These are phyloP conservation scores for Aureobasidium sp. DNA, from an alignment of 2,329 filamentous ascomycete species.

Conservation along the genomic window DNA sequence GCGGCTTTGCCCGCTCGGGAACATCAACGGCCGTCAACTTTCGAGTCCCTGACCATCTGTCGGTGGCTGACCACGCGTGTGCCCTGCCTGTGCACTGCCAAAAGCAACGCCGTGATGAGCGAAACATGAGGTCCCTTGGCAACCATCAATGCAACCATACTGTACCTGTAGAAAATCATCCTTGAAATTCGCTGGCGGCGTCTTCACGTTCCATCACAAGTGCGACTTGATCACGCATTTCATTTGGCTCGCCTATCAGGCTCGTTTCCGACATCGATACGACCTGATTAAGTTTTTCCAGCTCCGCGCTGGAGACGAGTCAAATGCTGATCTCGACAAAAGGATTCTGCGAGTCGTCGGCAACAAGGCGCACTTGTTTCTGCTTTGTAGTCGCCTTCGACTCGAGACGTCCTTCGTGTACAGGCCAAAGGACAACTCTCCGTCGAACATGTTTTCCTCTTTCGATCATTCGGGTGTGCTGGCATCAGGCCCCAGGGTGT, in stretches of 20 bases:
- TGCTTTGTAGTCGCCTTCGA: neutral
- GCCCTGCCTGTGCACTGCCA: neutral
- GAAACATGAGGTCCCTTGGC: neutral
- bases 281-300: neutral
- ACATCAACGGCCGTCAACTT: neutral
- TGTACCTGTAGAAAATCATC: neutral
- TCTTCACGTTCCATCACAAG: neutral
- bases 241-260: neutral
- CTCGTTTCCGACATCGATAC: neutral
- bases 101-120: neutral
- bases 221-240: neutral
- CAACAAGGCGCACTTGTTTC: neutral
- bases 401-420: neutral
- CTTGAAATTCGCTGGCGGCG: no score
- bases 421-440: neutral
- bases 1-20: neutral
- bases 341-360: neutral
- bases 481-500: no score
- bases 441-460: neutral
- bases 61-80: neutral
- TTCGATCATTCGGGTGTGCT: no score
- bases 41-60: neutral
- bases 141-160: neutral
- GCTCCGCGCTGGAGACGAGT: neutral
- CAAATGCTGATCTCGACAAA: neutral